phyloP scores from a whole-genome alignment of 1,284 basidiomycete species.

The Fomitopsis schrenkii region DNA sequence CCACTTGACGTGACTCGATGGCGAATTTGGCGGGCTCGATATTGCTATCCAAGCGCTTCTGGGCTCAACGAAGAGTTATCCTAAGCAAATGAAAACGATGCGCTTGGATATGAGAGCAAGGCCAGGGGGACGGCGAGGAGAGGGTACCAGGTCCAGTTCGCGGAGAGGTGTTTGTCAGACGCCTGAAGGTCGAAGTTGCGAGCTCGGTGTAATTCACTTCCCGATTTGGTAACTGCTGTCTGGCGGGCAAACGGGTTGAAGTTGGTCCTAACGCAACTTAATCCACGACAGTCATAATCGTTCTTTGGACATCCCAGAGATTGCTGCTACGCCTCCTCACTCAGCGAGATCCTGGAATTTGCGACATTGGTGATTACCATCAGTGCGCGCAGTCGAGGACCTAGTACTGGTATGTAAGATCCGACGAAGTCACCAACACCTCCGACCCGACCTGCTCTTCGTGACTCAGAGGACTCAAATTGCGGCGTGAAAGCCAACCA shows the following conservation, averaged over 20 bases:
- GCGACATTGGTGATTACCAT: neutral
- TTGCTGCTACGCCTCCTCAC: too few species aligned
- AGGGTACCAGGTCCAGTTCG: neutral
- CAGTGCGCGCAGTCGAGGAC: too few species aligned
- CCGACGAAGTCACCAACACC: neutral
- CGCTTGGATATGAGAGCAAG: neutral
- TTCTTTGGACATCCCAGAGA: too few species aligned
- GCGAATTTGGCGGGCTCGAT: neutral
- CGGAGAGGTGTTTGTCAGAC: neutral
- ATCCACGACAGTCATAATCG: neutral
- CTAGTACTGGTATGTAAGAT: too few species aligned
- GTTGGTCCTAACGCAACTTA: neutral
- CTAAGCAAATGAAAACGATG: neutral
- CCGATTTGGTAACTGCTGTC: neutral
- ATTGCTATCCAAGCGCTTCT: neutral
- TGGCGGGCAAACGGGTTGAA: neutral
- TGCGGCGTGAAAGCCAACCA: neutral
- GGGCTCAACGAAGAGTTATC: too few species aligned
- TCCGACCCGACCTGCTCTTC: neutral
- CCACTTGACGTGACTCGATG: neutral
- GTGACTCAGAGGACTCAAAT: neutral
- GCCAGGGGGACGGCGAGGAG: neutral
- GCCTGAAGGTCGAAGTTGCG: neutral
- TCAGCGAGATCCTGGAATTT: neutral
- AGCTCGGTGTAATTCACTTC: neutral